Evolutionary conservation across 345 rosid species (phyloP).

Genomic region (Aurinia saxatilis): DNA sequence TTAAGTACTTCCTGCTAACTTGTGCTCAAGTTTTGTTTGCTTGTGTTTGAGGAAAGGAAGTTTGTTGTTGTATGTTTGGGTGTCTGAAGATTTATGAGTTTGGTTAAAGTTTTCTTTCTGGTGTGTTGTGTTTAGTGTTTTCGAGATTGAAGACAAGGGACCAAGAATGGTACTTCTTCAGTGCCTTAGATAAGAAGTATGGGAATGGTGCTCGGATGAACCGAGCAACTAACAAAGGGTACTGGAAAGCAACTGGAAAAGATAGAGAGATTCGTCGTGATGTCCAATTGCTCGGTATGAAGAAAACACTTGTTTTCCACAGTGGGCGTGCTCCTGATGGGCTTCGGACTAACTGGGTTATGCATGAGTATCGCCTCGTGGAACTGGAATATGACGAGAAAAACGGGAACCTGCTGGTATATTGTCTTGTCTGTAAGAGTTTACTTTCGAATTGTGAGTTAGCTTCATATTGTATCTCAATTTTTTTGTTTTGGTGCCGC

Average conservation of each 20-base stretch:
- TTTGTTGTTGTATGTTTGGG: background rate
- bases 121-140: conserved; percentile 35
- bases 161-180: conserved; percentile 92
- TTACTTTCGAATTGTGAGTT: background rate
- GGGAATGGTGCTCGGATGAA: conserved; percentile 88
- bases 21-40: conserved; percentile 10
- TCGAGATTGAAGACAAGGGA: conserved; percentile 74
- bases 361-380: conserved; percentile 88
- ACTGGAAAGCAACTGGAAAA: conserved; percentile 96
- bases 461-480: background rate
- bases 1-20: background rate
- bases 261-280: conserved; percentile 63
- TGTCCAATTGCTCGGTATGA: conserved; percentile 52
- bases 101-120: background rate
- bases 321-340: conserved; percentile 86
- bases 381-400: conserved; percentile 60
- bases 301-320: conserved; percentile 86
- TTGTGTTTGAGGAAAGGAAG: conserved; percentile 25
- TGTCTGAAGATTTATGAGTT: background rate
- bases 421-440: background rate
- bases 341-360: conserved; percentile 84
- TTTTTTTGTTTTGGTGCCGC: conserved; percentile 27
- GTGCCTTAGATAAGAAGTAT: conserved; percentile 73
- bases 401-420: conserved; percentile 48
- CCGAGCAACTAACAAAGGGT: conserved; percentile 67